These are phyloP conservation scores for Xylaria sp. DNA, from an alignment of 495 filamentous ascomycete genomes.

Conservation along the genomic window DNA sequence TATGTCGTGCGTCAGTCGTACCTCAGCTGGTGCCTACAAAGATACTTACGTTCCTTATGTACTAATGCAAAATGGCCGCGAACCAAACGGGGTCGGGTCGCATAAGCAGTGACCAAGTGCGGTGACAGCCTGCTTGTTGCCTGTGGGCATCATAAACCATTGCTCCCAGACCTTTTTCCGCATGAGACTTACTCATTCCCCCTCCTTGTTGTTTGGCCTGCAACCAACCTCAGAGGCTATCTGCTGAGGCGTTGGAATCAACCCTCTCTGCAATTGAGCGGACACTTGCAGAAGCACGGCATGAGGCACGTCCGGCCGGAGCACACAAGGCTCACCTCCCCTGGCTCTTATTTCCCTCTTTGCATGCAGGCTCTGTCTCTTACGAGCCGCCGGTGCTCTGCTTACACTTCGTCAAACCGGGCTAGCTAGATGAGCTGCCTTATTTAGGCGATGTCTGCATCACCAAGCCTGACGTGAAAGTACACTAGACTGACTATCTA, in stretches of 20 bases:
- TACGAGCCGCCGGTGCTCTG: not conserved
- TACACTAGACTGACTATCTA: conserved; percentile 12
- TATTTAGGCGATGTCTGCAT: not conserved
- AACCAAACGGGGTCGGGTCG: not conserved
- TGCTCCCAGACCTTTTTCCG: not conserved
- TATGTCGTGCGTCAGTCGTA: not conserved
- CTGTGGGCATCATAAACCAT: not conserved
- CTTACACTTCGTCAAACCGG: not conserved
- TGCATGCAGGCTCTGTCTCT: not conserved
- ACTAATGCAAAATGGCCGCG: conserved; percentile 12
- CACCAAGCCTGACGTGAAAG: not conserved
- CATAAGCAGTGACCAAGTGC: conserved; percentile 10
- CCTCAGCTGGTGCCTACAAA: not conserved
- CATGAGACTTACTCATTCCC: too few species aligned
- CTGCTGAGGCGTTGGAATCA: not conserved
- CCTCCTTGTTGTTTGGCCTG: not conserved
- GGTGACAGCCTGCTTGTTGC: conserved; percentile 15
- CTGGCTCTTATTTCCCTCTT: not conserved
- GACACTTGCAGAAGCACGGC: not conserved
- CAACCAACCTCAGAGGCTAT: not conserved
- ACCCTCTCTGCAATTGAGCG: not conserved
- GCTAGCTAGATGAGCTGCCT: not conserved
- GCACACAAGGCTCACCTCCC: not conserved
- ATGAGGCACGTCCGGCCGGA: not conserved
- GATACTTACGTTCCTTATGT: not conserved